Base-by-base conservation (phyloP, 345 rosid genomes). In the Noccaea caerulescens region DNA sequence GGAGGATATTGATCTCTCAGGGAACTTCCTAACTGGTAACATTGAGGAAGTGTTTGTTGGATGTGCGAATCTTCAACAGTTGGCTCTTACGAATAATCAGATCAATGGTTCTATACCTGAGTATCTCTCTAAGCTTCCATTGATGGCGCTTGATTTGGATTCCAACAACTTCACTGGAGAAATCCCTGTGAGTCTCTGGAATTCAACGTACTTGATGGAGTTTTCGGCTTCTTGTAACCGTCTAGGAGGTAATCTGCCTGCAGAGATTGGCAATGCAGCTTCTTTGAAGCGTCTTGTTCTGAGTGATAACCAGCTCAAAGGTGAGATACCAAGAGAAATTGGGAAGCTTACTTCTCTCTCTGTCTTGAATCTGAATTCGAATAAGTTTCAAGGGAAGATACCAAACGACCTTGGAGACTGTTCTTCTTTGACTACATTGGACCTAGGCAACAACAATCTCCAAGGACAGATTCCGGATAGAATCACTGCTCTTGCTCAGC, bases 391-490 rank as follows among this genome's bases (percentile, higher is more conserved):
- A 25, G 93, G 98, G 12, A 46, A 36, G 36, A 87, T 92, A 70
- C 98, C 99, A 0, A 38, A 6, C 1, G 91, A 83, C 81, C 83
- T 94, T 1, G 96, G 96, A 0, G 77, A 83, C 32, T 94, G 98
- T 77, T 47, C 53, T 51, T 82, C 81, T 4, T 79, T 91, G 25
- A 87, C 95, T 71, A 87, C 98, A 6, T 47, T 94, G 85, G 88
- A 94, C 80, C 80, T 89, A 1, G 96, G 99, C 37, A 82, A 80
- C 64, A 94, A 94, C 81, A 76, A 70, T 73, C 83, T 94, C 13
- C 71, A 52, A 66, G 99, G 99, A 16, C 63, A 85, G 27, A 88
- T 94, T 67, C 98, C 98, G 0, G 81, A 71, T 12, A 72, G 43
- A 46, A 64, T 92, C 59, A 81, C 86, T 3, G 85, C 64, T 76